These are phyloP conservation scores for Vicia sativa DNA, from an alignment of 306 rosid species.

Conservation along the genomic window DNA sequence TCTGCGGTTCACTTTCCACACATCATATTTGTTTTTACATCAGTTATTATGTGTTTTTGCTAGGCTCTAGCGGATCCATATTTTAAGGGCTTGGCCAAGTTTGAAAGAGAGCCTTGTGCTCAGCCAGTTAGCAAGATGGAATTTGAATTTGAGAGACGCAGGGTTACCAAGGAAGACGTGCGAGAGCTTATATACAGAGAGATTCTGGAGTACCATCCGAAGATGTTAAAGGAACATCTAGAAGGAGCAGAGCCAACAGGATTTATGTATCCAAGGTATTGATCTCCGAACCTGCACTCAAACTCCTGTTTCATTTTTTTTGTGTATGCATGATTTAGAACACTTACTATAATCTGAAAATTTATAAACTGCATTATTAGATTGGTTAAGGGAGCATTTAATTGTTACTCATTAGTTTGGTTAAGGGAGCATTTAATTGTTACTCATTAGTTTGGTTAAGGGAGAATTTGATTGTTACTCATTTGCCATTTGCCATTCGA, in stretches of 20 bases:
- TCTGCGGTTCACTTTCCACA: constrained; percentile 24
- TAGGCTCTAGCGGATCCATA: constrained; percentile 97
- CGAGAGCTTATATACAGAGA: constrained; percentile 94
- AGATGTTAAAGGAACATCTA: constrained; percentile 92
- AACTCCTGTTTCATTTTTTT: constrained; percentile 13
- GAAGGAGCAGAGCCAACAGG: constrained; percentile 97
- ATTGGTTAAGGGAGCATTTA: constrained; percentile 15
- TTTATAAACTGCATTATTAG: constrained; percentile 10
- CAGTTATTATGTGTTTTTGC: constrained; percentile 35
- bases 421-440: constrained; percentile 9
- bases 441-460: neutral
- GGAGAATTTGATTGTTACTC: neutral
- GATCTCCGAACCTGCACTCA: constrained; percentile 6
- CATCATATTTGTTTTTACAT: constrained; percentile 27
- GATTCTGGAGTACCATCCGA: constrained; percentile 95
- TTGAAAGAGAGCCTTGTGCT: constrained; percentile 96
- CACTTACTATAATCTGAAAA: constrained; percentile 18
- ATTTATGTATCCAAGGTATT: constrained; percentile 98
- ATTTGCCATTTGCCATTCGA: neutral
- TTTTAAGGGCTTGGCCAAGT: constrained; percentile 97
- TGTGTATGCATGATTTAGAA: neutral
- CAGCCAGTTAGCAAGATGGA: constrained; percentile 98
- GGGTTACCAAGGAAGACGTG: constrained; percentile 96
- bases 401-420: neutral
- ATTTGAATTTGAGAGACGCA: constrained; percentile 97